These are phyloP conservation scores for Eutrema yunnanense DNA, from an alignment of 345 rosid genomes.

Conservation along the genomic window DNA sequence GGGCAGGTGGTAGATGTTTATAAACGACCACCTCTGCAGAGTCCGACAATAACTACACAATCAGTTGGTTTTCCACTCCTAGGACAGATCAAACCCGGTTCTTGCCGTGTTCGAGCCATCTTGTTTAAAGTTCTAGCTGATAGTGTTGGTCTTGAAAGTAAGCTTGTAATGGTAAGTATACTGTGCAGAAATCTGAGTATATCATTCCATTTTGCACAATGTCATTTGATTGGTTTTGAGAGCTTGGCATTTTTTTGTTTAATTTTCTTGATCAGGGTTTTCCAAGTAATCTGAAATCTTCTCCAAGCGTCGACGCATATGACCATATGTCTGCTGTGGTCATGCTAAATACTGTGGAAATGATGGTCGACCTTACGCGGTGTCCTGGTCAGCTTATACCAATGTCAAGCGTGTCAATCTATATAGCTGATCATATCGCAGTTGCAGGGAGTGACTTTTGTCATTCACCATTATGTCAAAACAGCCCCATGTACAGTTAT, in stretches of 20 bases:
- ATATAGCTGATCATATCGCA: constrained; percentile 52
- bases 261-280: constrained; percentile 45
- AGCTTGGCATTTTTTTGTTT: not conserved
- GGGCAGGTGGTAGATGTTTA: constrained; percentile 55
- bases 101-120: constrained; percentile 76
- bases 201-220: not conserved
- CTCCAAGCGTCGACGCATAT: constrained; percentile 48
- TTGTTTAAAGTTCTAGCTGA: constrained; percentile 87
- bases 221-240: not conserved
- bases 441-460: constrained; percentile 62
- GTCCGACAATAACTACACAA: constrained; percentile 46
- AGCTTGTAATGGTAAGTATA: constrained; percentile 73
- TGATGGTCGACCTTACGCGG: constrained; percentile 75
- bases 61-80: constrained; percentile 54
- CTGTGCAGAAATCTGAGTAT: not conserved
- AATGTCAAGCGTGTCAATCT: constrained; percentile 46
- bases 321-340: constrained; percentile 81
- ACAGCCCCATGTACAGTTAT: constrained; percentile 56
- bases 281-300: constrained; percentile 54
- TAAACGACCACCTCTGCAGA: constrained; percentile 43
- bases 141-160: constrained; percentile 62
- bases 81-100: constrained; percentile 70
- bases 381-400: constrained; percentile 73
- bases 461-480: constrained; percentile 69
- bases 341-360: constrained; percentile 50